Percentiles rank a stretch among this genome's conserved stretches.
Evolutionary conservation across 495 filamentous ascomycete species (phyloP).

Genomic region (Chaetomium cochliodes): DNA sequence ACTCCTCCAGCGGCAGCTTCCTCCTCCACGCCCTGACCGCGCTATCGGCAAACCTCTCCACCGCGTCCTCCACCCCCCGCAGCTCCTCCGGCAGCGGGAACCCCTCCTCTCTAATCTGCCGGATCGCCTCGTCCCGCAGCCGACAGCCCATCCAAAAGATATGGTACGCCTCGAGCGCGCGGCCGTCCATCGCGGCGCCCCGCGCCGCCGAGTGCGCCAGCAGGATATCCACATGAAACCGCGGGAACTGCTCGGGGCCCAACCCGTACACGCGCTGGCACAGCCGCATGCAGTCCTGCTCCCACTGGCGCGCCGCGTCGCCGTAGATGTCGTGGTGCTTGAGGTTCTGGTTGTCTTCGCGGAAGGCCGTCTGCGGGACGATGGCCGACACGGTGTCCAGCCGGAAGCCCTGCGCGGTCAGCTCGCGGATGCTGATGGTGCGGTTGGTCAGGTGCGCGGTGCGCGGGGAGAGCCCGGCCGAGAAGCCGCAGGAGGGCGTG

Average conservation of each 20-base stretch:
- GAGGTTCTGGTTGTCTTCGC: background rate
- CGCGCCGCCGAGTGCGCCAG: background rate
- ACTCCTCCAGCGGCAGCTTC: background rate
- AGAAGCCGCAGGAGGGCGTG: background rate
- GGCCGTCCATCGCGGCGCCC: background rate
- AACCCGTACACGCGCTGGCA: background rate
- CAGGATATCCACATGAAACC: background rate
- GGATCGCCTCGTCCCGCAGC: background rate
- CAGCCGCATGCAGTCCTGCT: background rate
- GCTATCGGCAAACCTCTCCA: background rate
- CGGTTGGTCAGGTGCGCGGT: background rate
- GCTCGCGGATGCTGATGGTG: background rate
- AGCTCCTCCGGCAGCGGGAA: background rate
- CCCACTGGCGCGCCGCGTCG: background rate
- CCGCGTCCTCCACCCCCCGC: background rate
- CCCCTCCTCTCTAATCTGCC: background rate
- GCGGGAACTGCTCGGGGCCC: background rate
- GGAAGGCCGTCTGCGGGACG: background rate
- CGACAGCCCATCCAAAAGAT: background rate
- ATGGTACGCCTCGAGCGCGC: background rate
- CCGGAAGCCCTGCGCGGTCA: background rate
- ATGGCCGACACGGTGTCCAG: background rate
- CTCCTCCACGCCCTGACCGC: background rate
- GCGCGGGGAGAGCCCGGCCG: background rate
- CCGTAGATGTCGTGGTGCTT: slow-evolving; percentile 1